A percentile compares a stretch with the other conserved stretches of the same genome.
These are phyloP conservation scores for Cantharellus anzutake DNA, from an alignment of 768 basidiomycete species.

Conservation along the genomic window DNA sequence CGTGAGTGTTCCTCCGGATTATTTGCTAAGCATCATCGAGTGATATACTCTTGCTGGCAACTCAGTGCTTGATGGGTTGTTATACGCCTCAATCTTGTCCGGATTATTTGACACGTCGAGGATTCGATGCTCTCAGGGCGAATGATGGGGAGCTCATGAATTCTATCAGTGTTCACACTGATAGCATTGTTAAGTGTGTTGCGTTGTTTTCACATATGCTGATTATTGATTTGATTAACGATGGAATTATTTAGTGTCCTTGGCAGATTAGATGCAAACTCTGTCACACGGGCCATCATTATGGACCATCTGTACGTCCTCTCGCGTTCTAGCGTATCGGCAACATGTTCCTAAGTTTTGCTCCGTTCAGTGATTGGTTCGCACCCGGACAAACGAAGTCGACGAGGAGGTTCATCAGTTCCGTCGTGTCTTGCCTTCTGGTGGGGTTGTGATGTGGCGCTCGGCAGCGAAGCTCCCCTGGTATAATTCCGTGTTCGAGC, in stretches of 20 bases:
- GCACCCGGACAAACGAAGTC: constrained; percentile 27
- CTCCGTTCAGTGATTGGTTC: constrained; percentile 28
- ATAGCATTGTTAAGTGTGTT: constrained; percentile 44
- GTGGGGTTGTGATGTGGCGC: constrained; percentile 48
- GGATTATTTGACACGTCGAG: constrained; percentile 38
- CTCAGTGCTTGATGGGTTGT: constrained; percentile 23
- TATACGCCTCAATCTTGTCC: constrained; percentile 44
- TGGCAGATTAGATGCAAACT: constrained; percentile 24
- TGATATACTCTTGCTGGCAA: not conserved
- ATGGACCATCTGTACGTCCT: constrained; percentile 41
- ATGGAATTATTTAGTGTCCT: constrained; percentile 22
- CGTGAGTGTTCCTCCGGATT: not conserved
- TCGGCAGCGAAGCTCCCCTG: constrained; percentile 44
- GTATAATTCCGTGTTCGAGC: constrained; percentile 38
- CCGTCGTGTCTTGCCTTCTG: constrained; percentile 32
- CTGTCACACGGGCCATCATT: constrained; percentile 42
- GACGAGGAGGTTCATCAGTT: constrained; percentile 39
- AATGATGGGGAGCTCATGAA: constrained; percentile 28
- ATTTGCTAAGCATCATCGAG: not conserved
- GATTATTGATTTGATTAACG: constrained; percentile 1
- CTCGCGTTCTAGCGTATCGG: not conserved
- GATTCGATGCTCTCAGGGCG: constrained; percentile 36
- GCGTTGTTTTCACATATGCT: not conserved
- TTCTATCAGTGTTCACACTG: constrained; percentile 50
- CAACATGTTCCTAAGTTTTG: constrained; percentile 10